Evolutionary conservation across 106 monocot species (phyloP).

Genomic region (Alisma plantagoaquatica): DNA sequence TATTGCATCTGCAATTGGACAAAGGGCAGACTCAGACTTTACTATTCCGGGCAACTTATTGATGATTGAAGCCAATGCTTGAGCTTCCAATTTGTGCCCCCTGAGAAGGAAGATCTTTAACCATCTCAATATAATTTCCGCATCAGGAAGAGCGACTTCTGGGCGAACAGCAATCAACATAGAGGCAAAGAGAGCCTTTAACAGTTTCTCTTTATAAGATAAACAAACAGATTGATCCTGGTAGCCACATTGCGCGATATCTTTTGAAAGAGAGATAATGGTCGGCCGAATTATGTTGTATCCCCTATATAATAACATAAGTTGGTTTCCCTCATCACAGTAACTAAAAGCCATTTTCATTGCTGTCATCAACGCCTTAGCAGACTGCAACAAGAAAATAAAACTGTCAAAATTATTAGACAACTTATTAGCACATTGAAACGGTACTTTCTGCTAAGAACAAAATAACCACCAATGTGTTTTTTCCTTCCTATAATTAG

Average conservation of each 20-base stretch:
- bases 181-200: constrained; percentile 61
- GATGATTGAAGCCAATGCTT: constrained; percentile 76
- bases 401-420: too few relatives aligned
- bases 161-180: constrained; percentile 60
- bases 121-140: constrained; percentile 28
- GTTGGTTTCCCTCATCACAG: constrained; percentile 54
- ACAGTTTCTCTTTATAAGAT: constrained; percentile 32
- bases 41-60: constrained; percentile 57
- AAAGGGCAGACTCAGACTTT: constrained; percentile 12
- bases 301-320: constrained; percentile 47
- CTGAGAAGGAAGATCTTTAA: constrained; percentile 44
- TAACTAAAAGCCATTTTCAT: constrained; percentile 55
- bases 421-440: too few relatives aligned
- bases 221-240: too few relatives aligned
- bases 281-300: constrained; percentile 29
- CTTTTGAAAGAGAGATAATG: constrained; percentile 18
- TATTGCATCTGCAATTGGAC: constrained; percentile 41
- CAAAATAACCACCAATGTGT: too few relatives aligned
- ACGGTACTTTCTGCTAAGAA: too few relatives aligned
- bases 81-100: constrained; percentile 60
- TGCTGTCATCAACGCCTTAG: constrained; percentile 45
- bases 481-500: too few relatives aligned
- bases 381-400: constrained; percentile 30
- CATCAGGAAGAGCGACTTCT: constrained; percentile 43
- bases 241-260: constrained; percentile 6